Evolutionary conservation across 2,329 filamentous ascomycete genomes (phyloP), one percentile per base, ranked within the genome.

Genomic region (Nemania serpens): DNA sequence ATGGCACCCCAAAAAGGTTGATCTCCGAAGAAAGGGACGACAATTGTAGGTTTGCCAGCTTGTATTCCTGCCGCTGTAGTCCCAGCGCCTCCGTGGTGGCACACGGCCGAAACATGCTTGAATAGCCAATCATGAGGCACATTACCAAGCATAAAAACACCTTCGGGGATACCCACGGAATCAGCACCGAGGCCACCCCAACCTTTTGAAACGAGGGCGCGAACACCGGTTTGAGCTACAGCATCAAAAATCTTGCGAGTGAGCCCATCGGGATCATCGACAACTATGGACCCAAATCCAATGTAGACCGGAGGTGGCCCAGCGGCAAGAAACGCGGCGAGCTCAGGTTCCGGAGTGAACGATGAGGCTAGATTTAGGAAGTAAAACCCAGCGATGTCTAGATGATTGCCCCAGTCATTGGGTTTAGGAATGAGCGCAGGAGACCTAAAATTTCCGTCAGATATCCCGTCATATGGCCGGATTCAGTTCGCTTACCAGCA

Each of bases 91-190:
- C 92, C 93, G 65, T 96, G 92, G 71, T 96, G 93, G 5, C 95
- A 89, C 1, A 96, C 92, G 45, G 87, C 88, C 0, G 90, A 89
- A 1, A 96, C 91, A 39, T 84, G 87, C 65, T 91, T 82, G 75
- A 96, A 96, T 0, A 96, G 77, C 92, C 92, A 96, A 75, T 96
- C 93, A 64, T 96, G 93, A 1, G 92, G 92, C 46, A 88, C 87
- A 69, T 94, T 95, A 11, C 90, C 91, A 39, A 96, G 81, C 86
- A 96, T 91, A 71, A 91, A 91, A 1, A 96, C 86, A 3, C 87
- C 86, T 2, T 92, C 86, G 0, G 91, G 91, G n/a, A 92, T 76
- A 1, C 83, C 84, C 3, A 90, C 73, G 34, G 86, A 80, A 68
- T 92, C 89, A 0, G 85, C 89, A 33, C 91, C 92, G 7, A 96